Base-by-base conservation (phyloP, 352 stramenopile species). In the Phytophthora cactorum region DNA sequence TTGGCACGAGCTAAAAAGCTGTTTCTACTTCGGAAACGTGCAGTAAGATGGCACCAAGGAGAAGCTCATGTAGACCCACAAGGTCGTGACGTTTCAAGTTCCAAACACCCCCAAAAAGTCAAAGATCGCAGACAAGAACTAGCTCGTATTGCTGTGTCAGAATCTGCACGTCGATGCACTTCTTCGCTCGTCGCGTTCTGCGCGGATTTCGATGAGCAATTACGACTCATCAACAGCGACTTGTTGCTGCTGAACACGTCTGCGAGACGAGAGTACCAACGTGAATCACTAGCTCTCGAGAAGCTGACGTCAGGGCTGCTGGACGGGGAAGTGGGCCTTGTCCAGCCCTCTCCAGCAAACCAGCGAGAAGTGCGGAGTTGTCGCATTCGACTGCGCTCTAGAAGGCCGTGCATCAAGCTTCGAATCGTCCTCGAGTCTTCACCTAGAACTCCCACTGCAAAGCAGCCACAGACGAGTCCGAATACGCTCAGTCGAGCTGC, bases 1-100 rank as follows among this genome's bases (percentile, higher is more conserved):
- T 62, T 81, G 22, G 61, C 54, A 15, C 61, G 70, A 15, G 65
- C 72, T 11, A 80, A 77, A 55, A 71, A 63, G 59, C 52, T 72
- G 45, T 80, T 69, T 25, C 47, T 71, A 11, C 47, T 31, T 41
- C 47, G 69, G 5, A 53, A 68, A 32, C 32, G 38, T 10, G 17
- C 34, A 25, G 3, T 14, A 49, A 46, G 14, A 14, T 41, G 4
- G 5, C 49, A 28, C 3, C 55, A 50, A 59, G 29, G 8, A 25
- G 27, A 25, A 29, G 12, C 4, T 41, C 55, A 25, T 55, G 38
- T 2, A 29, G 22, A 29, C 43, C 46, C 22, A 41, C 52, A 17
- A 59, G 6, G 14, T 34, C 14, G 27, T 27, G 22, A 59, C 50
- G n/a, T 7, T 50, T 41, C 17, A 4, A 59, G 6, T 6, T 31